Evolutionary conservation across 352 stramenopile genomes (phyloP), one percentile per base, ranked within the genome.

Genomic region (Plasmopara halstedii): DNA sequence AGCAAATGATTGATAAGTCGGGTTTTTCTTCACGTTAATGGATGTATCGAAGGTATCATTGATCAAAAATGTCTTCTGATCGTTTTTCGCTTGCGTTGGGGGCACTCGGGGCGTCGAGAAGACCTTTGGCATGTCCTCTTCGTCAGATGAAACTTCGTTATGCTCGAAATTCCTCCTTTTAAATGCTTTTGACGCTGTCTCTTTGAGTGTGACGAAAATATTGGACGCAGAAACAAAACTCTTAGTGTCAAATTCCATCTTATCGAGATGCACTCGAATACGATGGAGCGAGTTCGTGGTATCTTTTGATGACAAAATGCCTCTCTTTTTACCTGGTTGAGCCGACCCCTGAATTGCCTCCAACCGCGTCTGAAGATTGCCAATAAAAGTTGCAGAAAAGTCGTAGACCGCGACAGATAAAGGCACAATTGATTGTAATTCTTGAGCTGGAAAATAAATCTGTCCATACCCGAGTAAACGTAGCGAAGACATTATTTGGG

Each of bases 331-430:
- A 2, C 21, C 36, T 9, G 38, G 26, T 4, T 6, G 25, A 29
- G 1, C 11, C 3, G 25, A 29, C 23, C 36, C 17, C 2, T 50
- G 50, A 15, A 52, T 6, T 0, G 37, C 46, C 43, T 62, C 45
- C 23, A 69, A 33, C n/a, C 45, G 41, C 5, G 48, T 50, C 26
- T 63, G 50, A 13, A 72, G 35, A 13, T 54, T 60, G 8, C 63
- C 58, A 20, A 67, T 47, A 32, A 58, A 69, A 1, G 21, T 13
- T 8, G 58, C 58, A 9, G 40, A 53, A 21, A 58, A 67, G 19
- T 64, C 44, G 38, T 66, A 67, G 37, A 72, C 68, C 19, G 62
- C 55, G n/a, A 72, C 50, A 15, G 50, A 53, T 0, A 68, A 26
- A 4, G 58, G 17, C 3, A 65, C 59, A 2, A 19, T 8, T 5